Evolutionary conservation across 2,329 filamentous ascomycete genomes (phyloP).

Genomic region (Alternaria gansuensis): DNA sequence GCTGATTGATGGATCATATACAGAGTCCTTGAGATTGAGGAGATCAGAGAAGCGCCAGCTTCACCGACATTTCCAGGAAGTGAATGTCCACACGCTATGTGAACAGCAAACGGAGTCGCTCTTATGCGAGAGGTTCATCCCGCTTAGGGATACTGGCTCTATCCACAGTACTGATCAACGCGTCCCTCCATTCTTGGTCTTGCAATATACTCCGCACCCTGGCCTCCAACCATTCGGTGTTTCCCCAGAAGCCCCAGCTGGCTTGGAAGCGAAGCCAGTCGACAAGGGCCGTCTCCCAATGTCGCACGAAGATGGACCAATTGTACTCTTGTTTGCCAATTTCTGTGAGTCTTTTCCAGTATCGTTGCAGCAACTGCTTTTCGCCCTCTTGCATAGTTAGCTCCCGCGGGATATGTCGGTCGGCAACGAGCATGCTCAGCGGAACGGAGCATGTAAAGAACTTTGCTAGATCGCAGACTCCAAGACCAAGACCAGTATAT

Average conservation of each 20-base stretch:
- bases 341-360: conserved; percentile 54
- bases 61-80: background rate
- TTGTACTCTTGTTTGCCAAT: conserved; percentile 56
- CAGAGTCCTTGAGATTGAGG: background rate
- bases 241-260: conserved; percentile 52
- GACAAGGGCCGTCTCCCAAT: conserved; percentile 73
- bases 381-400: conserved; percentile 64
- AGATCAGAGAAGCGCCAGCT: background rate
- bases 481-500: conserved; percentile 70
- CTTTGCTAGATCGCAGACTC: conserved; percentile 72
- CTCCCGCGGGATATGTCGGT: conserved; percentile 46
- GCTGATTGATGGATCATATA: background rate
- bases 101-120: background rate
- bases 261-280: conserved; percentile 67
- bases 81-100: background rate
- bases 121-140: background rate
- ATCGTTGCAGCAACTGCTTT: conserved; percentile 60
- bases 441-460: conserved; percentile 73
- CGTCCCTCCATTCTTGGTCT: conserved; percentile 34
- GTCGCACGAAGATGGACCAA: conserved; percentile 64
- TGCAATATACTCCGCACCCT: conserved; percentile 41
- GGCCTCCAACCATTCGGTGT: conserved; percentile 49
- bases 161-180: conserved; percentile 24
- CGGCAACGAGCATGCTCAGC: conserved; percentile 58
- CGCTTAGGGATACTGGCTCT: conserved; percentile 7